Conservation (phyloP, 2,329 filamentous ascomycete species). For the Neofusicoccum umdonicola region DNA sequence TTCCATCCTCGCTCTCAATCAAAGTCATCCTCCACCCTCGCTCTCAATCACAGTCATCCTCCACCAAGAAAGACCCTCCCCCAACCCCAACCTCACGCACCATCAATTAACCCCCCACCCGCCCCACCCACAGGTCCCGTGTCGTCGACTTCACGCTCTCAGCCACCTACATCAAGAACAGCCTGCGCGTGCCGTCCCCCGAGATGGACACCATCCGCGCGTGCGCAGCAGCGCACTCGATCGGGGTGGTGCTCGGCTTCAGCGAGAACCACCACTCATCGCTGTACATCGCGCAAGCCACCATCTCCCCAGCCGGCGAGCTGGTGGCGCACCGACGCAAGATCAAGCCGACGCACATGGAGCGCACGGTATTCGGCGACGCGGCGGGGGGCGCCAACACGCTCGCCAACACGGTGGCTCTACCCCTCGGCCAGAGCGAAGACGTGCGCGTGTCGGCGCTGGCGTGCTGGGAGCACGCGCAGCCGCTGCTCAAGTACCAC, state of each 20-base stretch:
- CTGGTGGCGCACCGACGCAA: conserved; percentile 40
- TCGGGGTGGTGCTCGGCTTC: conserved; percentile 41
- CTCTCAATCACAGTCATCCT: no score
- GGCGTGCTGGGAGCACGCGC: conserved; percentile 43
- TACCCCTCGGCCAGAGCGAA: neutral
- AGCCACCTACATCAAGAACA: conserved; percentile 46
- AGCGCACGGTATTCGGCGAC: conserved; percentile 45
- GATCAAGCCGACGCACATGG: conserved; percentile 46
- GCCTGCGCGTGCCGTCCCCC: conserved; percentile 38
- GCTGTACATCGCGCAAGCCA: conserved; percentile 42
- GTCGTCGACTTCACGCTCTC: conserved; percentile 41
- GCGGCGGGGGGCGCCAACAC: conserved; percentile 28
- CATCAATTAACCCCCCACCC: neutral
- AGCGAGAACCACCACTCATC: conserved; percentile 38
- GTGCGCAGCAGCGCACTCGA: conserved; percentile 31
- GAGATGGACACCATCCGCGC: conserved; percentile 45
- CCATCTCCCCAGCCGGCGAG: conserved; percentile 33
- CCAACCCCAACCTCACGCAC: no score
- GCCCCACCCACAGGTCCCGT: conserved; percentile 33
- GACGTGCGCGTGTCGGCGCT: conserved; percentile 36
- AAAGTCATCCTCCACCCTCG: no score
- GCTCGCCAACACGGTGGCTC: conserved; percentile 32
- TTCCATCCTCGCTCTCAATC: no score
- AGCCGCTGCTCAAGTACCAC: conserved; percentile 46
- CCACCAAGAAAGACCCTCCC: no score